These are phyloP conservation scores for Pinus albicaulis DNA, from an alignment of 75 land plant genomes.

Conservation along the genomic window DNA sequence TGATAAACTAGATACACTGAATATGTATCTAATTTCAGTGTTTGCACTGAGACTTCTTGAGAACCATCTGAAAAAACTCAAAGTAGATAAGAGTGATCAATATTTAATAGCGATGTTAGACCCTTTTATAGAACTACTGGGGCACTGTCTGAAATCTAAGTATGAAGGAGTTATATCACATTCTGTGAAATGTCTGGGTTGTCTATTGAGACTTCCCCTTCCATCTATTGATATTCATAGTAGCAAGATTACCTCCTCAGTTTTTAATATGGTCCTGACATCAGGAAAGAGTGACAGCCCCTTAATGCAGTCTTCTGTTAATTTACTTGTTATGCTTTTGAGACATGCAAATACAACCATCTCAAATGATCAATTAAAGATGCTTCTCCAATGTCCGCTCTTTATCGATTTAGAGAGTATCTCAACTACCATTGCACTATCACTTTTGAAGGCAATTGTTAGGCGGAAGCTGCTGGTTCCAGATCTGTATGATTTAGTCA, in stretches of 20 bases:
- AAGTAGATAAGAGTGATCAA: conserved; percentile 44
- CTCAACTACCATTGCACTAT: conserved; percentile 56
- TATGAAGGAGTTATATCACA: conserved; percentile 67
- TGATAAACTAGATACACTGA: background rate
- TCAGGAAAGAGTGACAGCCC: conserved; percentile 44
- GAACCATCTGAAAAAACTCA: conserved; percentile 47
- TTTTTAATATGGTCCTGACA: conserved; percentile 61
- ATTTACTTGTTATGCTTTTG: conserved; percentile 61
- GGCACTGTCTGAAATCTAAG: conserved; percentile 62
- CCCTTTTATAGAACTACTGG: conserved; percentile 60
- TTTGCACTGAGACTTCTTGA: conserved; percentile 75
- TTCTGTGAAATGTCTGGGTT: conserved; percentile 60
- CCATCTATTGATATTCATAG: conserved; percentile 57
- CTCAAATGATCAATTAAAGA: conserved; percentile 62
- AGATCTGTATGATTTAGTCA: conserved; percentile 89
- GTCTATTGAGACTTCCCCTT: conserved; percentile 66
- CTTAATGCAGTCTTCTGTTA: conserved; percentile 68
- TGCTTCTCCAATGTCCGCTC: conserved; percentile 70
- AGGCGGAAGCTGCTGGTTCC: conserved; percentile 73
- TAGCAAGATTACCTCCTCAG: conserved; percentile 37
- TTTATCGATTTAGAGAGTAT: conserved; percentile 78
- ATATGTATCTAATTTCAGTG: conserved; percentile 44
- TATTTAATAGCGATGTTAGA: conserved; percentile 71
- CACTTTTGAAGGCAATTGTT: conserved; percentile 81
- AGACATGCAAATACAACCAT: conserved; percentile 52